Percentiles rank a stretch among this genome's conserved stretches.
phyloP scores from a whole-genome alignment of 73 alveolate species.

The Symbiodinium pilosum region DNA sequence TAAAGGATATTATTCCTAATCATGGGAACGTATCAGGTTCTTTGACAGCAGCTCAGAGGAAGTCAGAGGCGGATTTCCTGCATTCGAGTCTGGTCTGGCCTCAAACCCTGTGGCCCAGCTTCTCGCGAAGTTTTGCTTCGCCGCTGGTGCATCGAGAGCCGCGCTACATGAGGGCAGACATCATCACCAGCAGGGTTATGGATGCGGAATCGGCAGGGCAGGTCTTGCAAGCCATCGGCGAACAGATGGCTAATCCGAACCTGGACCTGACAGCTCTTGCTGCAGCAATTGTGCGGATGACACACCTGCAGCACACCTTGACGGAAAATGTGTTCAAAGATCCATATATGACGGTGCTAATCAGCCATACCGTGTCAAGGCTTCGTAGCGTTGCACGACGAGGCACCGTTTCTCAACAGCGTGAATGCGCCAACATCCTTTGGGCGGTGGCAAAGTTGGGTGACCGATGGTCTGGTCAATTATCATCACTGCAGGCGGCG shows the following conservation, averaged over 20 bases:
- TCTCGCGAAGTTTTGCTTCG: not conserved
- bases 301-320: not conserved
- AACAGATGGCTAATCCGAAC: not conserved
- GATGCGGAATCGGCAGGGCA: not conserved
- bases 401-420: not conserved
- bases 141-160: not conserved
- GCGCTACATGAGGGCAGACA: not conserved
- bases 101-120: not conserved
- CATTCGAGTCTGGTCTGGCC: too few relatives aligned
- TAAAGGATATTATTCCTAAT: too few relatives aligned
- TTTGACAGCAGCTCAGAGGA: too few relatives aligned
- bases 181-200: not conserved
- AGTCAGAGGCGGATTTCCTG: too few relatives aligned
- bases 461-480: not conserved
- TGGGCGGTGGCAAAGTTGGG: not conserved
- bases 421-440: not conserved
- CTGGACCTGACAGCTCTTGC: not conserved
- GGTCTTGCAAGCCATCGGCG: not conserved
- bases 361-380: not conserved
- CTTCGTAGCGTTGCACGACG: not conserved
- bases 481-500: not conserved
- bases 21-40: too few relatives aligned
- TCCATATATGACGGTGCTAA: not conserved
- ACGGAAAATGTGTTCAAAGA: not conserved
- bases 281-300: not conserved